These are phyloP conservation scores for Neurospora sp. DNA, from an alignment of 495 filamentous ascomycete species.

Conservation along the genomic window DNA sequence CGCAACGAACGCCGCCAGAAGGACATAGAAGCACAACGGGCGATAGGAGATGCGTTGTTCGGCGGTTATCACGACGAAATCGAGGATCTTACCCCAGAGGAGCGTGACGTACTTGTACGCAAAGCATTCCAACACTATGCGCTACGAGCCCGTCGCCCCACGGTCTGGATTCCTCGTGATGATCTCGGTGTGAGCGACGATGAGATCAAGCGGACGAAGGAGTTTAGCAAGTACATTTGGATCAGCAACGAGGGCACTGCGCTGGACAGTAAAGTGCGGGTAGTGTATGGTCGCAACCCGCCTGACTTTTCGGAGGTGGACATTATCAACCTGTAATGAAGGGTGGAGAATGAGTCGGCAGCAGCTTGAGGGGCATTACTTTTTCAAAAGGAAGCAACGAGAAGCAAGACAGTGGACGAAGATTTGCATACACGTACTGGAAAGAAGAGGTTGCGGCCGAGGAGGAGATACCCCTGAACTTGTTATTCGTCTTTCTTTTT, in stretches of 20 bases:
- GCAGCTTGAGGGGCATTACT: neutral
- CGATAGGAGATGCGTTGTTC: conserved; percentile 71
- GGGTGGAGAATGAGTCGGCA: neutral
- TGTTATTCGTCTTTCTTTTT: neutral
- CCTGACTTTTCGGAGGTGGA: conserved; percentile 90
- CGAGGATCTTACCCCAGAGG: conserved; percentile 86
- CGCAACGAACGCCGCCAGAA: conserved; percentile 30
- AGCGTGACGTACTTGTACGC: conserved; percentile 77
- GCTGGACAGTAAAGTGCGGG: conserved; percentile 70
- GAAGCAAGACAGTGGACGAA: neutral
- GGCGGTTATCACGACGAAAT: conserved; percentile 82
- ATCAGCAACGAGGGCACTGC: conserved; percentile 87
- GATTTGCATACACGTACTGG: neutral
- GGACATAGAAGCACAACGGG: conserved; percentile 59
- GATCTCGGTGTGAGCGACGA: conserved; percentile 87
- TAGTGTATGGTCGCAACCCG: conserved; percentile 80
- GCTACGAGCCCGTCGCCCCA: conserved; percentile 72
- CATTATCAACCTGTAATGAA: conserved; percentile 62
- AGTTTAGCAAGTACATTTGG: conserved; percentile 78
- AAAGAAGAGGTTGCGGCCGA: neutral
- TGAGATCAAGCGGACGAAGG: conserved; percentile 68
- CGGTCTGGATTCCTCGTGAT: conserved; percentile 91
- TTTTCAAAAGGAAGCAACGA: neutral
- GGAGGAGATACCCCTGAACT: neutral
- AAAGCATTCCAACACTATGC: conserved; percentile 89